Percentiles rank a stretch among this genome's conserved stretches.
Evolutionary conservation across 352 stramenopile genomes (phyloP).

Genomic region (Globisporangium solare): DNA sequence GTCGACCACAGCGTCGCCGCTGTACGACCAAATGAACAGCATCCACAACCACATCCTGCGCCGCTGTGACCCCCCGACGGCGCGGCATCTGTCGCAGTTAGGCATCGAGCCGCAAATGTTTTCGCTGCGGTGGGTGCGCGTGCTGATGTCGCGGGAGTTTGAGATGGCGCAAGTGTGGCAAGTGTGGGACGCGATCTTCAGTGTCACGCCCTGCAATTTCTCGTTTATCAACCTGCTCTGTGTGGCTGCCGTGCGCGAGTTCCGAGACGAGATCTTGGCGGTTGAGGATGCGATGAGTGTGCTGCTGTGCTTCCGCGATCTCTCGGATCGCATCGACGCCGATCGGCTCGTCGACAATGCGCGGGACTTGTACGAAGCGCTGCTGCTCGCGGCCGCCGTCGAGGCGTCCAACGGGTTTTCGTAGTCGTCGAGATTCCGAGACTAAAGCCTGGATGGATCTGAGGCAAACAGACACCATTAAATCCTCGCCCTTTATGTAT

Average conservation of each 20-base stretch:
- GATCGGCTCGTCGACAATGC: constrained; percentile 54
- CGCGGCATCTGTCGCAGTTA: constrained; percentile 38
- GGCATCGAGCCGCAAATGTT: constrained; percentile 71
- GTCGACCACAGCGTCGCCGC: constrained; percentile 25
- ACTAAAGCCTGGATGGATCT: too few relatives aligned
- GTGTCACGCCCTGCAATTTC: constrained; percentile 61
- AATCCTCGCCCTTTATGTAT: background rate
- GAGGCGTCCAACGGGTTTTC: constrained; percentile 33
- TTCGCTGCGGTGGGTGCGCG: constrained; percentile 64
- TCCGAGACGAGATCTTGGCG: constrained; percentile 54
- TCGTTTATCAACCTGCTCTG: constrained; percentile 76
- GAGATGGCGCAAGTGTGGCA: constrained; percentile 71
- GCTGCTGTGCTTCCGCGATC: constrained; percentile 51
- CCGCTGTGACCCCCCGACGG: constrained; percentile 57
- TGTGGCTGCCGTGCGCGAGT: constrained; percentile 64
- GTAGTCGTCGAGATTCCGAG: background rate
- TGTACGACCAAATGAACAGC: constrained; percentile 72
- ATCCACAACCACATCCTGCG: constrained; percentile 65
- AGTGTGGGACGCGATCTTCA: constrained; percentile 78
- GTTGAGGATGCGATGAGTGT: constrained; percentile 57
- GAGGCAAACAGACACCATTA: too few relatives aligned
- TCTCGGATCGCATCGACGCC: constrained; percentile 42
- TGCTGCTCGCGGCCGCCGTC: constrained; percentile 55
- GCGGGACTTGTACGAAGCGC: constrained; percentile 56
- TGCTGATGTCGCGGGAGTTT: constrained; percentile 76